A percentile compares a stretch with the other conserved stretches of the same genome.
Conservation (phyloP, 176 grass and related monocot species). For the Avena insularis region DNA sequence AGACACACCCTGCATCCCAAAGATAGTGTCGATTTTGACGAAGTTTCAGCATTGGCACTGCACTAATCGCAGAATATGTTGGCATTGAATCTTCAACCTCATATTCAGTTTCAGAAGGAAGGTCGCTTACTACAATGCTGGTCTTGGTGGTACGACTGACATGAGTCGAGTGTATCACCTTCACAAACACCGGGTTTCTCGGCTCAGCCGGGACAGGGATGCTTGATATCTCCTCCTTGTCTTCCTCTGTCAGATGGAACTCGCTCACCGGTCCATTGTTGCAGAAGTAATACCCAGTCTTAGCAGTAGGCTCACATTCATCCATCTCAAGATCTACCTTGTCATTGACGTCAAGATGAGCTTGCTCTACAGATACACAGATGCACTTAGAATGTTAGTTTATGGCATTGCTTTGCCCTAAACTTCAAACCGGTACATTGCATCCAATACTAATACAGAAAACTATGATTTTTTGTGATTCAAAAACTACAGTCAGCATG, state of each 20-base stretch:
- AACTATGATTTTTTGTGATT: too few relatives aligned
- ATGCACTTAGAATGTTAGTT: too few relatives aligned
- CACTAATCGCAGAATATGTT: too few relatives aligned
- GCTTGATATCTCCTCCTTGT: conserved; percentile 45
- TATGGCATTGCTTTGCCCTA: too few relatives aligned
- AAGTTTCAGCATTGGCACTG: not conserved
- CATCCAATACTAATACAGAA: too few relatives aligned
- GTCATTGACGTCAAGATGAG: not conserved
- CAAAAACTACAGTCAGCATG: too few relatives aligned
- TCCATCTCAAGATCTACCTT: not conserved
- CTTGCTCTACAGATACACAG: conserved; percentile 3
- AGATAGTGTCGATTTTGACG: not conserved
- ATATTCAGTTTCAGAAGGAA: not conserved
- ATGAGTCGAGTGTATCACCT: conserved; percentile 46
- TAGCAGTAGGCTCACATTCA: not conserved
- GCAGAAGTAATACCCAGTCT: conserved; percentile 48
- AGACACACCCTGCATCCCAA: conserved; percentile 6
- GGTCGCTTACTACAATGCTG: conserved; percentile 33
- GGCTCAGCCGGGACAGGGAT: not conserved
- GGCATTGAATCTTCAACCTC: not conserved
- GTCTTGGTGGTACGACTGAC: conserved; percentile 1
- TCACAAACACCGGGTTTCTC: conserved; percentile 43
- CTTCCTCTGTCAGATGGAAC: conserved; percentile 38
- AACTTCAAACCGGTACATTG: too few relatives aligned
- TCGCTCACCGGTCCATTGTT: conserved; percentile 43